A percentile compares a stretch with the other conserved stretches of the same genome.
phyloP scores from a whole-genome alignment of 2,329 filamentous ascomycete species.

The Phaeophleospora eucalypticola region DNA sequence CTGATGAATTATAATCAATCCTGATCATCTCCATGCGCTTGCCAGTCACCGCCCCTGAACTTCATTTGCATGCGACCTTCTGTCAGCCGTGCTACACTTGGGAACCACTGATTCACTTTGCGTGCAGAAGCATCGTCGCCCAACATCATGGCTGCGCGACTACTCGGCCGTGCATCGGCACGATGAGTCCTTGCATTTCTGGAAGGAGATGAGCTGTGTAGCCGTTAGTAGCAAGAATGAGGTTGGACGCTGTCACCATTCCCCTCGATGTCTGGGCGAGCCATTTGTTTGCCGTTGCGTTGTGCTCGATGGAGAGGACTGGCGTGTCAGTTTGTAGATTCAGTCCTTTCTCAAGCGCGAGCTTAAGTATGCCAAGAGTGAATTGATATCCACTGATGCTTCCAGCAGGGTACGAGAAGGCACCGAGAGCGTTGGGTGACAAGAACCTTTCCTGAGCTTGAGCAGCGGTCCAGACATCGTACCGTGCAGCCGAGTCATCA shows the following conservation, averaged over 20 bases:
- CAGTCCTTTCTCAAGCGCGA: neutral
- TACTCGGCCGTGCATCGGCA: neutral
- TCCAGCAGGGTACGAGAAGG: neutral
- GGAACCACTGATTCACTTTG: too few relatives aligned
- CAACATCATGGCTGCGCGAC: neutral
- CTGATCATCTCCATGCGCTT: too few relatives aligned
- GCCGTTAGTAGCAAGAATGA: neutral
- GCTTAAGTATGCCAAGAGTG: neutral
- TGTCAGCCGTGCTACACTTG: neutral
- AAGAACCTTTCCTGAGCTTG: neutral
- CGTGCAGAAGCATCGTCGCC: too few relatives aligned
- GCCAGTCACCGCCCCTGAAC: neutral
- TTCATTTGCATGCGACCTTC: neutral
- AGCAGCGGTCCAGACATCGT: neutral
- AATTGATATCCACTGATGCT: neutral
- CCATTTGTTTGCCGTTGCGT: neutral
- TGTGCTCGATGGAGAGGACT: neutral
- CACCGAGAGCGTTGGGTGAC: neutral
- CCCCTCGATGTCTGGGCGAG: neutral
- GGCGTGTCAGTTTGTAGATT: neutral
- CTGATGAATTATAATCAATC: too few relatives aligned
- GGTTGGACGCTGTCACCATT: neutral
- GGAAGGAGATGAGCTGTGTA: slow-evolving; percentile 1
- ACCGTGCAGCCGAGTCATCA: neutral
- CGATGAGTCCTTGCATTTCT: neutral